Conservation (phyloP, 768 basidiomycete species). For the Termitomyces sp. region DNA sequence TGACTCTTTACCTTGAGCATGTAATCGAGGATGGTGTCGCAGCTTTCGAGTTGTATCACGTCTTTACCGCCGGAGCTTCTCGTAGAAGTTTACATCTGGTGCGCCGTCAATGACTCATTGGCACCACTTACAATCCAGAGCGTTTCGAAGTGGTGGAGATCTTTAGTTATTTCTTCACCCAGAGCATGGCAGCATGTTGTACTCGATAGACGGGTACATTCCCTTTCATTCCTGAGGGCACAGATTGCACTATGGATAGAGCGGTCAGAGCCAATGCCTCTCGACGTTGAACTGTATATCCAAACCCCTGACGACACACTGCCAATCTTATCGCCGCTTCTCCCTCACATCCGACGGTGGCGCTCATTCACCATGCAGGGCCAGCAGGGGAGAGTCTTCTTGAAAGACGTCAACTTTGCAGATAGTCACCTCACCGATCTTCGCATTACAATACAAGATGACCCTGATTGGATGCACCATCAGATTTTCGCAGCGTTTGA, state of each 20-base stretch:
- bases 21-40: neutral
- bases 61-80: conserved; percentile 57
- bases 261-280: conserved; percentile 46
- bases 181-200: conserved; percentile 54
- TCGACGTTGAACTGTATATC: conserved; percentile 49
- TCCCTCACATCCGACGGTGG: conserved; percentile 56
- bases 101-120: conserved; percentile 36
- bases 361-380: conserved; percentile 40
- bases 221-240: conserved; percentile 30
- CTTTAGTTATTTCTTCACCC: conserved; percentile 48
- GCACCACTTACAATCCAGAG: conserved; percentile 41
- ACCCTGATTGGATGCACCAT: conserved; percentile 22
- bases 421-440: conserved; percentile 27
- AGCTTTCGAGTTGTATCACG: conserved; percentile 7
- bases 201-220: conserved; percentile 36
- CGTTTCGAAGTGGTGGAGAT: conserved; percentile 58
- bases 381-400: conserved; percentile 23
- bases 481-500: conserved; percentile 24
- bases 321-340: conserved; percentile 57
- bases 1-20: neutral
- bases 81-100: conserved; percentile 51
- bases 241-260: conserved; percentile 51
- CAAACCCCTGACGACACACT: conserved; percentile 45
- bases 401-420: conserved; percentile 18
- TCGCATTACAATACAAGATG: conserved; percentile 30